phyloP scores from a whole-genome alignment of 495 filamentous ascomycete species.

The Patellaria atrata region DNA sequence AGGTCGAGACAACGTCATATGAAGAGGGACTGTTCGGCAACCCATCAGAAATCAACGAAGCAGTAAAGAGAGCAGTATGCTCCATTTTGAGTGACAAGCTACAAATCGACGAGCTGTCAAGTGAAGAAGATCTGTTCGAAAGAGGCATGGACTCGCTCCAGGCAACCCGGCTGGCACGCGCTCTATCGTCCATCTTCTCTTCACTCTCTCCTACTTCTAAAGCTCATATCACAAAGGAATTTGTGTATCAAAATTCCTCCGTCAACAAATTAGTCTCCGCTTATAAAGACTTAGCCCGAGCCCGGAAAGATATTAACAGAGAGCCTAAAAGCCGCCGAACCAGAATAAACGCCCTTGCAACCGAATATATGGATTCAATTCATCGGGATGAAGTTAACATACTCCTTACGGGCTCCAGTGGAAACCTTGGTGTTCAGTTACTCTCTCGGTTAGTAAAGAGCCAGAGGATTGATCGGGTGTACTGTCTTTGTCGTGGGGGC shows the following conservation, averaged over 20 bases:
- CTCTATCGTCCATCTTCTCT: conserved; percentile 15
- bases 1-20: conserved; percentile 8
- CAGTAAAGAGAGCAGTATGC: too few relatives aligned
- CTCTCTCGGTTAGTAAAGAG: neutral
- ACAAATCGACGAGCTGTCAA: conserved; percentile 4
- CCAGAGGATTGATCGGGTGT: neutral
- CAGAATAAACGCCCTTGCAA: too few relatives aligned
- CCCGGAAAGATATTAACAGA: neutral
- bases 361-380: neutral
- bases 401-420: conserved; percentile 4
- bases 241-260: conserved; percentile 3
- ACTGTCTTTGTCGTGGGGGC: conserved; percentile 1
- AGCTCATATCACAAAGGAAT: conserved; percentile 1
- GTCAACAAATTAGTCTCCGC: conserved; percentile 1
- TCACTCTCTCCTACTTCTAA: too few relatives aligned
- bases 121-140: conserved; percentile 27
- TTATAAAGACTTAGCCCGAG: too few relatives aligned
- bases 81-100: conserved; percentile 8
- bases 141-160: conserved; percentile 30
- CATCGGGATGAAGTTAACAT: neutral
- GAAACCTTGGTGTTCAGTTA: conserved; percentile 3
- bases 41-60: too few relatives aligned
- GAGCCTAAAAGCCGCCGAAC: too few relatives aligned
- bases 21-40: neutral
- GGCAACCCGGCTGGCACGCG: conserved; percentile 21